Base-by-base conservation (phyloP, 345 rosid species). In the Salix dunnii region DNA sequence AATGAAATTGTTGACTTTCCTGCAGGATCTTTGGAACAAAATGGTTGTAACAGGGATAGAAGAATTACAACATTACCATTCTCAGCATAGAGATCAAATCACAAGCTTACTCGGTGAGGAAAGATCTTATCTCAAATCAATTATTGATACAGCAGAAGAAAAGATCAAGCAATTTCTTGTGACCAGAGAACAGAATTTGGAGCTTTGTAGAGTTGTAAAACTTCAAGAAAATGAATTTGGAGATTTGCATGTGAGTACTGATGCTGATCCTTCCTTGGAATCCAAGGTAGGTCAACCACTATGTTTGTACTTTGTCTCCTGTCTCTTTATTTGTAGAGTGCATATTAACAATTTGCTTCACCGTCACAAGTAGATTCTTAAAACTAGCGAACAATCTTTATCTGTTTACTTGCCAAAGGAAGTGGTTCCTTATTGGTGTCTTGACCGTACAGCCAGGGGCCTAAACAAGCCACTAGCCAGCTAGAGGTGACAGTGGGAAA, bases 11-110 rank as follows among this genome's bases (percentile, higher is more conserved):
- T 71, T 86, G 68, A 72, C 58, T 75, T 83, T 14, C 75, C 20
- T 77, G 84, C 95, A 96, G 99, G 75, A 86, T 72, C 65, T 75
- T 77, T 86, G 85, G 68, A 85, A 84, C 84, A 85, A 89, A 86
- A 79, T 82, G 80, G 73, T 96, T 70, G 72, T 82, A 73, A 78
- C 80, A 74, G 85, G 80, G 72, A 76, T 94, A 82, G 67, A 75
- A 70, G 89, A 85, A 67, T 73, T 96, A 76, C 92, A 69, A 21
- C 81, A 87, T 76, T 84, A 63, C 72, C 90, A 94, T 90, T 88
- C 91, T 74, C 83, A 85, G 81, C 85, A 89, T 60, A 92, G 87
- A 83, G 80, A 58, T 58, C 75, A 89, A 68, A 80, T 96, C 74
- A 77, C 78, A 81, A 74, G 83, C 78, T 78, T 90, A 74, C 97